Evolutionary conservation across 371 early-diverging fungal species (phyloP).

Genomic region (Blyttiomyces sp.): DNA sequence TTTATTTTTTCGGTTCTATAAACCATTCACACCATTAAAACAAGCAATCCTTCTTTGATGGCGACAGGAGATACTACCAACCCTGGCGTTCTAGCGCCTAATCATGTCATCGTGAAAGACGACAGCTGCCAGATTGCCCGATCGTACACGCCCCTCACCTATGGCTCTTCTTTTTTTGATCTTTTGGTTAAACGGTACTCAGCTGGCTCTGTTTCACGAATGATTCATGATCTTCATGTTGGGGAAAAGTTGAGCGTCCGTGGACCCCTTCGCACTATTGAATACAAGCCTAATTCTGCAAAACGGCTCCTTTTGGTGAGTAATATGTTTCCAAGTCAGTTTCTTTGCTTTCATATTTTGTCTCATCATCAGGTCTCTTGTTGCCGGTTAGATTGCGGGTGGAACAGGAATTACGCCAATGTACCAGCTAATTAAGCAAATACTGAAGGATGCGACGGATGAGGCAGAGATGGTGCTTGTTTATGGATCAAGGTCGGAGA

Average conservation of each 20-base stretch:
- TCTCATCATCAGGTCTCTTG: neutral
- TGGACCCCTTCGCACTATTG: constrained; percentile 56
- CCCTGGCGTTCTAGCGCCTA: constrained; percentile 38
- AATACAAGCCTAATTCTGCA: constrained; percentile 37
- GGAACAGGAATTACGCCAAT: constrained; percentile 52
- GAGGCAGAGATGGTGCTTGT: constrained; percentile 82
- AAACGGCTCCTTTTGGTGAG: neutral
- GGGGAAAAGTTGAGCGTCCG: constrained; percentile 55
- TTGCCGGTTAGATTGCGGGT: constrained; percentile 39
- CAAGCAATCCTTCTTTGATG: neutral
- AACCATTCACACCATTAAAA: neutral
- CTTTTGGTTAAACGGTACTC: constrained; percentile 60
- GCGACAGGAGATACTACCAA: constrained; percentile 5
- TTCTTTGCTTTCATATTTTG: neutral
- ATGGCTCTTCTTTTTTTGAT: constrained; percentile 40
- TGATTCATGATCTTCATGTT: constrained; percentile 41
- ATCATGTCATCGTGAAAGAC: constrained; percentile 62
- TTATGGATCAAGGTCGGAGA: constrained; percentile 80
- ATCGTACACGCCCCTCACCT: constrained; percentile 61
- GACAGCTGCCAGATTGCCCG: constrained; percentile 66
- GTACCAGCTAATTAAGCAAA: constrained; percentile 47
- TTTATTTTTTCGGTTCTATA: neutral
- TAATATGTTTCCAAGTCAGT: too few relatives aligned
- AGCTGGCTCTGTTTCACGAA: constrained; percentile 53
- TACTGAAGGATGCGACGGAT: constrained; percentile 61